Evolutionary conservation across 495 filamentous ascomycete species (phyloP).

Genomic region (Cetradonia linearis): DNA sequence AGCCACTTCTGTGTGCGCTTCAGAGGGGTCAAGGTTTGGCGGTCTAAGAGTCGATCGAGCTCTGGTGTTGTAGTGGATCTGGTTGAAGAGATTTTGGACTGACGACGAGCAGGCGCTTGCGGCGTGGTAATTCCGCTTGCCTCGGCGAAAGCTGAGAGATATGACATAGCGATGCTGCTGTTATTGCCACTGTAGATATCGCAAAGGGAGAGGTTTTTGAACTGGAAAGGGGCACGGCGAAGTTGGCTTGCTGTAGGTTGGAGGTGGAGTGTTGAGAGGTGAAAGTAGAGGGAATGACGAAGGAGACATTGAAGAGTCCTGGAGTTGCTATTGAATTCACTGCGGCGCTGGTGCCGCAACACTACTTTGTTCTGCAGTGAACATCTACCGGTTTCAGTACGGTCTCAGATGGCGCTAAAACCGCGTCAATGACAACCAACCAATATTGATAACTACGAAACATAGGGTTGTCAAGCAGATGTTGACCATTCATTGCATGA

Average conservation of each 20-base stretch:
- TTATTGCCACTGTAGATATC: background rate
- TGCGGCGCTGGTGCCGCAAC: background rate
- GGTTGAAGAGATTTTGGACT: background rate
- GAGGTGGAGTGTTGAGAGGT: background rate
- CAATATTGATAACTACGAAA: background rate
- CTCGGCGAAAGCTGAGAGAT: background rate
- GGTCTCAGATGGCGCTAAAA: conserved; percentile 10
- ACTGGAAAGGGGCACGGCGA: background rate
- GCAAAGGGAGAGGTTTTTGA: background rate
- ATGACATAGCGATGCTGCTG: conserved; percentile 1
- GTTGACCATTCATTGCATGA: no score
- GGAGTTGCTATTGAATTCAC: background rate
- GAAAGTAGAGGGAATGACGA: background rate
- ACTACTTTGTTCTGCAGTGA: conserved; percentile 1
- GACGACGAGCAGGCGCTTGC: background rate
- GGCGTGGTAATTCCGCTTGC: background rate
- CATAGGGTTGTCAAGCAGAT: background rate
- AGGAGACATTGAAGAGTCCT: background rate
- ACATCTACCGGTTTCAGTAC: background rate
- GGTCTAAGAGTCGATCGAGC: conserved; percentile 12
- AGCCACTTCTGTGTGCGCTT: conserved; percentile 19
- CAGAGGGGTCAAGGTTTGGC: conserved; percentile 11
- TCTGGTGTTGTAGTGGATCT: background rate
- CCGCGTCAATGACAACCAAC: background rate
- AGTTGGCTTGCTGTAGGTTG: background rate